Conservation (phyloP, 2,329 filamentous ascomycete genomes). For the Fusarium sp. region DNA sequence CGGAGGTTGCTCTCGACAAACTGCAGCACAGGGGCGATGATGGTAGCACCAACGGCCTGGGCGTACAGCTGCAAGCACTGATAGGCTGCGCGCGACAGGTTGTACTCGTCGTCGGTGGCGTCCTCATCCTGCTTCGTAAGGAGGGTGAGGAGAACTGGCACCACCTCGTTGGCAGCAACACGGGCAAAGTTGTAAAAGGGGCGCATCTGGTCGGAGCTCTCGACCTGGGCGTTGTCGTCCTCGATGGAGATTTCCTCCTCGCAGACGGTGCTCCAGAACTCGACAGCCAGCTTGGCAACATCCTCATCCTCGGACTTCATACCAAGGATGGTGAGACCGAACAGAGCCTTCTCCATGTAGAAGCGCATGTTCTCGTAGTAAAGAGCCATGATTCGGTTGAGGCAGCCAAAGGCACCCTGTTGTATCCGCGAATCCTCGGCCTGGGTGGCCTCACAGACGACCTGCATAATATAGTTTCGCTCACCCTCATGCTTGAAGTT, state of each 20-base stretch:
- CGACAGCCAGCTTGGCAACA: conserved; percentile 96
- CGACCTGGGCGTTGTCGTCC: conserved; percentile 86
- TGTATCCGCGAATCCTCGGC: conserved; percentile 91
- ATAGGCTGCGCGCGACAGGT: conserved; percentile 93
- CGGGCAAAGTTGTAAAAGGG: conserved; percentile 97
- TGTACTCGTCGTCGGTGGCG: conserved; percentile 96
- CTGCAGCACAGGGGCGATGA: conserved; percentile 86
- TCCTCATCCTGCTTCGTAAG: conserved; percentile 99
- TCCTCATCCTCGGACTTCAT: conserved; percentile 99
- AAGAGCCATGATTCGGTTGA: conserved; percentile 98
- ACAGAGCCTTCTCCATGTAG: conserved; percentile 99
- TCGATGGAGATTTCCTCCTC: conserved; percentile 99
- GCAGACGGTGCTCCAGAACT: conserved; percentile 99
- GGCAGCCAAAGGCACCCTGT: conserved; percentile 93
- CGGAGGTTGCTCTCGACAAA: conserved; percentile 95
- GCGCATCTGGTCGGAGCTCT: conserved; percentile 85
- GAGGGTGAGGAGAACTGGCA: conserved; percentile 88
- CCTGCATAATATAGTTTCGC: conserved; percentile 99
- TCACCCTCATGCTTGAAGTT: conserved; percentile 99
- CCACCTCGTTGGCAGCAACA: conserved; percentile 92
- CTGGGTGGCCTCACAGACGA: conserved; percentile 98
- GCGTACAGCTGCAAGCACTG: conserved; percentile 96
- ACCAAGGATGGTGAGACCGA: conserved; percentile 95
- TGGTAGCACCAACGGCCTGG: conserved; percentile 86
- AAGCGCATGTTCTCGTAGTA: conserved; percentile 99